Evolutionary conservation across 2,329 filamentous ascomycete genomes (phyloP).

Genomic region (Sarocladiaceae sp.): DNA sequence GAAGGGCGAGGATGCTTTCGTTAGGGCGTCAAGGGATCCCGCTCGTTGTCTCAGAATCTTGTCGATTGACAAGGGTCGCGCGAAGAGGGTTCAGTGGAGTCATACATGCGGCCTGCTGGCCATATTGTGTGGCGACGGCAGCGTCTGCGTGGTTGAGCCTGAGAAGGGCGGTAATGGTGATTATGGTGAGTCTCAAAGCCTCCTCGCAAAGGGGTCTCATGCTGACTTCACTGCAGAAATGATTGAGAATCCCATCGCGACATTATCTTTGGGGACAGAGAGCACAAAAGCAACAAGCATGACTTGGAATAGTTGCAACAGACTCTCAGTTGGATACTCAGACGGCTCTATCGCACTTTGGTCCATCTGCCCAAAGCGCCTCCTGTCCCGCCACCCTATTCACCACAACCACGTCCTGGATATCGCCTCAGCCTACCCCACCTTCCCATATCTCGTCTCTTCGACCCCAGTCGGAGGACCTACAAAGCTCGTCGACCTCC

Average conservation of each 20-base stretch:
- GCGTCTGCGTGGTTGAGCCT: constrained; percentile 43
- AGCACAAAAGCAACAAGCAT: constrained; percentile 45
- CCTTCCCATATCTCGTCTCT: constrained; percentile 50
- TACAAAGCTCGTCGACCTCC: constrained; percentile 48
- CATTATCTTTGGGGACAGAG: constrained; percentile 41
- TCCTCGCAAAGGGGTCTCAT: constrained; percentile 8
- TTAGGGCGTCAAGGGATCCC: constrained; percentile 26
- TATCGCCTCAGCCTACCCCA: constrained; percentile 52
- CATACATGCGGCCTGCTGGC: constrained; percentile 44
- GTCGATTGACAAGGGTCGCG: constrained; percentile 48
- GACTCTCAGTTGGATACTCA: constrained; percentile 49
- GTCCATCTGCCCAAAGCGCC: constrained; percentile 45
- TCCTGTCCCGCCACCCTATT: constrained; percentile 48
- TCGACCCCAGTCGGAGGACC: constrained; percentile 52
- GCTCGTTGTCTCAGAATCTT: constrained; percentile 39
- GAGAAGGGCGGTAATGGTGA: constrained; percentile 24
- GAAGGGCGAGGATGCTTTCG: constrained; percentile 23
- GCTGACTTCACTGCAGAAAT: constrained; percentile 33
- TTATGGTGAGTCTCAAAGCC: constrained; percentile 35
- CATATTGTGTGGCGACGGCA: constrained; percentile 47
- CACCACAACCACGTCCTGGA: constrained; percentile 52
- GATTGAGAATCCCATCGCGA: constrained; percentile 38
- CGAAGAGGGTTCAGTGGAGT: constrained; percentile 49
- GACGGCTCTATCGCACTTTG: constrained; percentile 54
- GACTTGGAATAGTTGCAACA: constrained; percentile 52